Conservation (phyloP, 345 rosid genomes). For the Turritis glabra region DNA sequence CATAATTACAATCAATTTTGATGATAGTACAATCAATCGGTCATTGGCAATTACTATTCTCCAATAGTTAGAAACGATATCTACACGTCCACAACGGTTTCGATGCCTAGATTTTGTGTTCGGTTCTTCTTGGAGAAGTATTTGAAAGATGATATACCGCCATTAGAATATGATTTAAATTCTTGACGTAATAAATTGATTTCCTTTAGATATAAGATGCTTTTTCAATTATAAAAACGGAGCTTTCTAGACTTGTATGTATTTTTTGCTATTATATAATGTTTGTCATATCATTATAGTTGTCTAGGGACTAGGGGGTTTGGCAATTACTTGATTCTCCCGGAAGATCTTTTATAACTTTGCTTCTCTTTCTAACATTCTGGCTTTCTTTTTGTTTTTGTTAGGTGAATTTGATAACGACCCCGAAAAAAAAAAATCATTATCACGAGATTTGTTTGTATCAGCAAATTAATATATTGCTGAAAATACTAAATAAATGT, state of each 20-base stretch:
- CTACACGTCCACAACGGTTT: too few relatives aligned
- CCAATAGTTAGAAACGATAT: too few relatives aligned
- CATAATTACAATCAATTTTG: background rate
- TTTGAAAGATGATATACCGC: too few relatives aligned
- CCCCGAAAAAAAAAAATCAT: slow-evolving; percentile 22
- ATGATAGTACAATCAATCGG: background rate
- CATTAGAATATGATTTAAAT: too few relatives aligned
- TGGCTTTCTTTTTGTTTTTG: slow-evolving; percentile 30
- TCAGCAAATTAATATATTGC: background rate
- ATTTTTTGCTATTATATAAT: background rate
- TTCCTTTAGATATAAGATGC: background rate
- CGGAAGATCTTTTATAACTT: slow-evolving; percentile 33
- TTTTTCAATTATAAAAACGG: background rate
- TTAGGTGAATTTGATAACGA: slow-evolving; percentile 40
- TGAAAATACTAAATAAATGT: background rate
- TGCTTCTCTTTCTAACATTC: slow-evolving; percentile 28
- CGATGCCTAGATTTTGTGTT: too few relatives aligned
- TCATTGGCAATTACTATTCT: background rate
- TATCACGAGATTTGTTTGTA: slow-evolving; percentile 34
- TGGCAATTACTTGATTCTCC: slow-evolving; percentile 46
- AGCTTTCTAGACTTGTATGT: slow-evolving; percentile 1
- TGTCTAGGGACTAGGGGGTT: slow-evolving; percentile 36
- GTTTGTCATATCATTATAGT: slow-evolving; percentile 11
- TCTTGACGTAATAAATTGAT: background rate
- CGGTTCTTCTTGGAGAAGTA: too few relatives aligned